Conservation (phyloP, 768 basidiomycete genomes). For the Pleurotus sapidus region DNA sequence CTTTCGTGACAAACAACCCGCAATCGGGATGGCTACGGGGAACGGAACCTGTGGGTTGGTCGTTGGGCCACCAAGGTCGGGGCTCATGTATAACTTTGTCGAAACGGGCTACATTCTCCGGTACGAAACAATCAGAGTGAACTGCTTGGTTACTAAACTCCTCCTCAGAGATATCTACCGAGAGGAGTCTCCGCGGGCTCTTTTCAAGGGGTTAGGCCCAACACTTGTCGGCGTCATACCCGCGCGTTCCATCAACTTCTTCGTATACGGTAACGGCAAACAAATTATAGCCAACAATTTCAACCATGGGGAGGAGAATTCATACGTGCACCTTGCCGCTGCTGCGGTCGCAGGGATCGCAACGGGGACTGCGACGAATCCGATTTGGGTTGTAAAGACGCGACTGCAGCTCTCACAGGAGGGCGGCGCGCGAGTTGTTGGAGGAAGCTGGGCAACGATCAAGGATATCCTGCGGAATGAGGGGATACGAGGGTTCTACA, state of each 20-base stretch:
- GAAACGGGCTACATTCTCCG: constrained; percentile 90
- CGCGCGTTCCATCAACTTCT: constrained; percentile 96
- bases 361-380: constrained; percentile 92
- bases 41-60: constrained; percentile 33
- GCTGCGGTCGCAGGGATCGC: constrained; percentile 84
- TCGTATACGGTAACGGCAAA: constrained; percentile 96
- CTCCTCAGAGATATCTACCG: constrained; percentile 77
- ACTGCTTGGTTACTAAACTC: background rate
- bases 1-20: constrained; percentile 47
- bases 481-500: constrained; percentile 88
- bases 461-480: constrained; percentile 76
- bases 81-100: constrained; percentile 87
- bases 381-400: constrained; percentile 99
- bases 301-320: constrained; percentile 78
- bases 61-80: constrained; percentile 39
- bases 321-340: constrained; percentile 80
- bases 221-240: constrained; percentile 94
- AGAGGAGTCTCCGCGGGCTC: constrained; percentile 82
- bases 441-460: constrained; percentile 61
- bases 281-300: constrained; percentile 81
- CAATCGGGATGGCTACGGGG: constrained; percentile 35
- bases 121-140: constrained; percentile 36
- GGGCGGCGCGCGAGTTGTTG: constrained; percentile 30
- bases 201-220: constrained; percentile 94
- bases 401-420: constrained; percentile 74